Evolutionary conservation across 192 early-diverging fungal genomes (phyloP).

Genomic region (Radiomyces spectabilis): DNA sequence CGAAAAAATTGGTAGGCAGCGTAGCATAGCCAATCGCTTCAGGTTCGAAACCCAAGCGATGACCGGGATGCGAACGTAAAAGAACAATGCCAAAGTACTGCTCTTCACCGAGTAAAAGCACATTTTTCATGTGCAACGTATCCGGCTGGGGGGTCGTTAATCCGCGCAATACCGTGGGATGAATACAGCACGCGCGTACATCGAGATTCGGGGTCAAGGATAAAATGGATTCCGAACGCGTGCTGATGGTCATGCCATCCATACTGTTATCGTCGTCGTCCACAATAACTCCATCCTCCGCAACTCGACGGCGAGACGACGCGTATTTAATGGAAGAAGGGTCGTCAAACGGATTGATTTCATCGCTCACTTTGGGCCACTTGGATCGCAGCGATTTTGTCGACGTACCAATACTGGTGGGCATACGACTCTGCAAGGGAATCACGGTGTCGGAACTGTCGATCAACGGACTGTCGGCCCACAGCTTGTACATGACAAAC

Average conservation of each 20-base stretch:
- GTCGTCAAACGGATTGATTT: no score
- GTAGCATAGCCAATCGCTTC: slow-evolving; percentile 25
- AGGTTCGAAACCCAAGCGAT: slow-evolving; percentile 30
- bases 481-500: slow-evolving; percentile 64
- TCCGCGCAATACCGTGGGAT: slow-evolving; percentile 28
- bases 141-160: slow-evolving; percentile 18
- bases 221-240: not conserved
- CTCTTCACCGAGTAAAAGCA: slow-evolving; percentile 30
- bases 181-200: slow-evolving; percentile 21
- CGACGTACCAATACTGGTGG: not conserved
- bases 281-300: no score
- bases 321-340: no score
- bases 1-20: slow-evolving; percentile 23
- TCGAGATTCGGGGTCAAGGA: slow-evolving; percentile 11
- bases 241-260: not conserved
- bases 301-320: no score
- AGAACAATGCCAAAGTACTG: slow-evolving; percentile 25
- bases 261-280: not conserved
- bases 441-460: not conserved
- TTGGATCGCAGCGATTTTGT: not conserved
- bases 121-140: slow-evolving; percentile 28
- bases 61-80: slow-evolving; percentile 23
- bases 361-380: slow-evolving; percentile 11
- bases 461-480: slow-evolving; percentile 26
- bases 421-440: not conserved